Evolutionary conservation across 768 basidiomycete genomes (phyloP), one percentile per base, ranked within the genome.

Genomic region (Xerocomus brunneocitrinus): DNA sequence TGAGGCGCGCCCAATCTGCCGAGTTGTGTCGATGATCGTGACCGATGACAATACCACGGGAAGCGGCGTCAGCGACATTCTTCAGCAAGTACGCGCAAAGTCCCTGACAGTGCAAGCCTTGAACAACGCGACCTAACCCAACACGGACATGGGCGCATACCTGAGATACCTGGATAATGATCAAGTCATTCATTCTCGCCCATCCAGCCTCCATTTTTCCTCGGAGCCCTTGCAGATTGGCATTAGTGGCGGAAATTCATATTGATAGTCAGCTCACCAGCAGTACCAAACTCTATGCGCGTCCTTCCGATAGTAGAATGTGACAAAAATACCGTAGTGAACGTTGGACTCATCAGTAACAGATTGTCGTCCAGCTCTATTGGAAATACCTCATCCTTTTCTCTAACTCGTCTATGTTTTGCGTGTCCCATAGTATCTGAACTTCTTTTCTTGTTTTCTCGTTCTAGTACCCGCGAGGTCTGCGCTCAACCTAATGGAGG

Each of bases 121-220:
- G 16, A 36, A 39, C 30, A 6, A 50, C 43, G 34, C 32, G 28
- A 25, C 31, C 24, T 31, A 6, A 14, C n/a, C 7, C 9, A 5
- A 19, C 13, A 25, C 10, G 19, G 8, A n/a, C 27, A 31, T 10
- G 14, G 42, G 31, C 42, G 41, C 70, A 43, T 40, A 82, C 90
- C 76, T 93, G 89, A 13, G 89, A 89, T 9, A 89, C 79, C 64
- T 92, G 90, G 40, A 89, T 84, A 49, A 92, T 73, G 45, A 83
- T 88, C 52, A 95, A 70, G 67, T 93, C 89, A 64, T 95, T 95
- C 89, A 95, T 93, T 51, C 88, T 79, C n/a, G 88, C 78, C 80
- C 87, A 92, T 2, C 92, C 92, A 8, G 91, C 91, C 59, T 89
- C 86, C 92, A 95, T 94, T 57, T 72, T 77, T 2, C 85, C 90